These are phyloP conservation scores for Gossypium bickii DNA, from an alignment of 345 rosid genomes.

Conservation along the genomic window DNA sequence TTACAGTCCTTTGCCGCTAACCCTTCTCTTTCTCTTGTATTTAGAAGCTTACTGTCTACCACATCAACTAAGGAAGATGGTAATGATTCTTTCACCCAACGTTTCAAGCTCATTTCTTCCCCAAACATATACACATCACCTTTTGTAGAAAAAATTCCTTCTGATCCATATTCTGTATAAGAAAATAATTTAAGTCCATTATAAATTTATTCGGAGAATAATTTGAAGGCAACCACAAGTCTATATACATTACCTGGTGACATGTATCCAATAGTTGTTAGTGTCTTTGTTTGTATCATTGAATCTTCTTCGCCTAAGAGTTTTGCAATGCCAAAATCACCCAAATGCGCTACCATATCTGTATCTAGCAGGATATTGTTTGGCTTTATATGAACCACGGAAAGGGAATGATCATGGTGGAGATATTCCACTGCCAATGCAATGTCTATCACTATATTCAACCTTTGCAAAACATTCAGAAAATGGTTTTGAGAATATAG, in stretches of 20 bases:
- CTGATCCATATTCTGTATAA: constrained; percentile 9
- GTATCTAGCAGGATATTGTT: constrained; percentile 1
- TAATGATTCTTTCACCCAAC: constrained; percentile 13
- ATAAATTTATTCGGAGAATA: neutral
- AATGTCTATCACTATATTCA: neutral
- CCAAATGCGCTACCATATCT: constrained; percentile 1
- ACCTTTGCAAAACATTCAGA: constrained; percentile 4
- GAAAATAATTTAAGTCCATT: neutral
- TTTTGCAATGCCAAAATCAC: constrained; percentile 15
- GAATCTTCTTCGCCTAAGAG: neutral
- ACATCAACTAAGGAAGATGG: neutral
- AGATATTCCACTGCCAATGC: constrained; percentile 7
- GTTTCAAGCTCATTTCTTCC: constrained; percentile 12
- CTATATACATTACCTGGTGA: constrained; percentile 11
- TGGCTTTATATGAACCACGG: constrained; percentile 9
- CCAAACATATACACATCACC: constrained; percentile 19
- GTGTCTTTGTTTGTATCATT: neutral
- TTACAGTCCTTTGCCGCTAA: neutral
- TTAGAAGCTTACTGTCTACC: constrained; percentile 10
- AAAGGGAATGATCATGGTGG: neutral
- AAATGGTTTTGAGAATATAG: neutral
- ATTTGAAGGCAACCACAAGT: neutral
- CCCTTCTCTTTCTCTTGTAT: neutral
- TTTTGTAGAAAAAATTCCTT: constrained; percentile 14
- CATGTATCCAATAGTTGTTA: constrained; percentile 13